Base-by-base conservation (phyloP, 164 flowering plant genomes). In the Nelumbo lutea region DNA sequence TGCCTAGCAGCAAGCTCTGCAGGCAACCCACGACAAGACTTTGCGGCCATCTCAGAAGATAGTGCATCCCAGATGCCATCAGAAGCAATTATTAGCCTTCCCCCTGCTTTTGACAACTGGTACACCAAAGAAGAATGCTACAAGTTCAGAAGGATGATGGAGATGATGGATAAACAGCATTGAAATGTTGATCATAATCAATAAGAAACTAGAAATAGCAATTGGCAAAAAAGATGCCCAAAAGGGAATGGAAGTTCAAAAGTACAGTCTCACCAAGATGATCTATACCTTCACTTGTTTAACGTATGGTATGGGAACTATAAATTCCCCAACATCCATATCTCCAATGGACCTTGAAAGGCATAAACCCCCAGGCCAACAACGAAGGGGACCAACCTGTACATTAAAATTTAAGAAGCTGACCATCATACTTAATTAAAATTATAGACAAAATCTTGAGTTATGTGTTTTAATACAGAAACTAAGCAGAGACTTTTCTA, bases 321-420 rank as follows among this genome's bases (percentile, higher is more conserved):
- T 91, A 66, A 82, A 90, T 68, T 91, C 96, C 15, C 97, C 96
- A 66, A 91, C 97, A 80, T 92, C 97, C 91, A 86, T 85, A 70
- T 90, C 94, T 45, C 96, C 96, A 61, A 92, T 92, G 6, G 96
- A 92, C 74, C 98, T 79, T 38, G 98, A 92, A 75, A 92, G 93
- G 81, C 98, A 92, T 76, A 92, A 85, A 40, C 96, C 98, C 13
- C 98, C 96, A 0, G 98, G 98, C 98, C 98, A 92, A 73, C 96
- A 92, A 40, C 96, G 89, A 9, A 90, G 88, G 9, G 96, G 98
- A 59, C 98, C 98, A 71, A 88, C 77, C 98, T 89, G 81, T 57
- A 70, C 50, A 40, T 27, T 58, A 62, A 15, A 52, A 50, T n/a
- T 42, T 60, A 5, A 68, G 57, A 65, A 59, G 61, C 39, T 57